These are phyloP conservation scores for Paracoccidioides brasiliensis DNA, from an alignment of 2,329 filamentous ascomycete species.

Conservation along the genomic window DNA sequence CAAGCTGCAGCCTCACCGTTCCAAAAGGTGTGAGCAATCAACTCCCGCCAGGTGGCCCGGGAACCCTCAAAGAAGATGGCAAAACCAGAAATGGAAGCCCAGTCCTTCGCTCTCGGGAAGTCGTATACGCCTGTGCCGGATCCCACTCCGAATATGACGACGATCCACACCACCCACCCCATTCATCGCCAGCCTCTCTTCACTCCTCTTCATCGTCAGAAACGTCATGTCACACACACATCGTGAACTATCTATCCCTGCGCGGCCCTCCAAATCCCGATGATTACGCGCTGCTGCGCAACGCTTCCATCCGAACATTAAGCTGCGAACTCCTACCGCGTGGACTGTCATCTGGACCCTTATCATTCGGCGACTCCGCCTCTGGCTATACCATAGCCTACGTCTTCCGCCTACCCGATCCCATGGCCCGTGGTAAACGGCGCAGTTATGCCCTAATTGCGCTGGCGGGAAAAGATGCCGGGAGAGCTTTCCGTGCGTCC, in stretches of 20 bases:
- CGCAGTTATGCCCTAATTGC: slow-evolving; percentile 46
- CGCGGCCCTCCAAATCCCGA: slow-evolving; percentile 41
- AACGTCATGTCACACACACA: slow-evolving; percentile 41
- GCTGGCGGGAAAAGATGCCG: slow-evolving; percentile 41
- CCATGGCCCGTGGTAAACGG: slow-evolving; percentile 43
- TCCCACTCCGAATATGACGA: slow-evolving; percentile 26
- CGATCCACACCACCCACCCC: slow-evolving; percentile 25
- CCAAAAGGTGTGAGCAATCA: slow-evolving; percentile 42
- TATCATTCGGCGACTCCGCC: slow-evolving; percentile 44
- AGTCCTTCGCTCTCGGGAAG: slow-evolving; percentile 42
- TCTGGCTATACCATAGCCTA: slow-evolving; percentile 48
- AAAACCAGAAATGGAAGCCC: slow-evolving; percentile 40
- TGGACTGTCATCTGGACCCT: slow-evolving; percentile 43
- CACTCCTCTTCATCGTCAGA: slow-evolving; percentile 32
- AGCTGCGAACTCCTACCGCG: slow-evolving; percentile 44
- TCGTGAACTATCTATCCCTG: slow-evolving; percentile 45
- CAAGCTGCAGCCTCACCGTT: slow-evolving; percentile 44
- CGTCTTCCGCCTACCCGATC: slow-evolving; percentile 46
- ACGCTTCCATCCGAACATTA: slow-evolving; percentile 45
- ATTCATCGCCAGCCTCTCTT: slow-evolving; percentile 26
- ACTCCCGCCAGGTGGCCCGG: slow-evolving; percentile 41
- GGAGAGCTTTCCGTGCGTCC: slow-evolving; percentile 34
- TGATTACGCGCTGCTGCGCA: slow-evolving; percentile 42
- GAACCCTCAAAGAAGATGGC: slow-evolving; percentile 37
- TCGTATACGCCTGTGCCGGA: slow-evolving; percentile 39